Percentiles rank a stretch among this genome's conserved stretches.
Conservation (phyloP, 148 eudicot species). For the Vaccinium vitisidaea region DNA sequence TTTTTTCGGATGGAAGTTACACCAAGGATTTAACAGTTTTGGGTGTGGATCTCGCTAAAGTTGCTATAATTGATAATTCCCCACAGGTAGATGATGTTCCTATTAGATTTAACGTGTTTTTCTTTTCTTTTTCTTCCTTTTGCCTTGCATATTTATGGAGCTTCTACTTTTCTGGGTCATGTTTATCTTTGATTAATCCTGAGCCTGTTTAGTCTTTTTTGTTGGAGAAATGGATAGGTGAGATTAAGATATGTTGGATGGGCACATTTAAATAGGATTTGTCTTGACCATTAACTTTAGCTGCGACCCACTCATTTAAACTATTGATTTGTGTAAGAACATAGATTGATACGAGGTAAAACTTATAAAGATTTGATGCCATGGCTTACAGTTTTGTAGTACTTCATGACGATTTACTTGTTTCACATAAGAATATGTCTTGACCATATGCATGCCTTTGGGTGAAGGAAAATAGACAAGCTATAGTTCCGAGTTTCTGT, state of each 20-base stretch:
- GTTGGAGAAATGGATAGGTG: neutral
- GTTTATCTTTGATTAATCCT: neutral
- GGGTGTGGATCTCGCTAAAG: conserved; percentile 94
- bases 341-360: neutral
- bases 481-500: neutral
- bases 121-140: neutral
- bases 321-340: neutral
- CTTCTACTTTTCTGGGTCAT: neutral
- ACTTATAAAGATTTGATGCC: neutral
- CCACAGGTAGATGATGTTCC: conserved; percentile 67
- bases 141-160: neutral
- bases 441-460: neutral
- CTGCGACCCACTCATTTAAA: neutral
- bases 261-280: neutral
- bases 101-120: conserved; percentile 1
- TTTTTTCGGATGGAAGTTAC: conserved; percentile 77
- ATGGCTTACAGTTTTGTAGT: neutral
- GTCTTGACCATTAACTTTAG: neutral
- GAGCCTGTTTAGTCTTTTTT: neutral
- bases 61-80: conserved; percentile 84
- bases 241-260: neutral
- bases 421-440: neutral
- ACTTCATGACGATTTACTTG: neutral
- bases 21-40: conserved; percentile 89
- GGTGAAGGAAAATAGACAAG: neutral